phyloP scores from a whole-genome alignment of 108 stramenopile genomes.

The Phaeodactylum tricornutum region DNA sequence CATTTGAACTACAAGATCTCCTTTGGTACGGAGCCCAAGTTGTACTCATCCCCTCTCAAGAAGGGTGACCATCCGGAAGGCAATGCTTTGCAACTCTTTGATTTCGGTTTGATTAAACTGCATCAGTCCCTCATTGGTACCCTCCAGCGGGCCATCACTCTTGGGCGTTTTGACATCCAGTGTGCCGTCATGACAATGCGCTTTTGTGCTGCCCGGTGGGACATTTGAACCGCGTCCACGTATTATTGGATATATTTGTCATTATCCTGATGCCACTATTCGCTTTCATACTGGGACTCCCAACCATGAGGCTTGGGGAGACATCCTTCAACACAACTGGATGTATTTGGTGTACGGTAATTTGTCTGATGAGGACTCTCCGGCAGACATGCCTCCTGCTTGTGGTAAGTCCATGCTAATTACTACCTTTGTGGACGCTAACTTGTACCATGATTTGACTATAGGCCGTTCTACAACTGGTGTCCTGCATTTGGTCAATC shows the following conservation, averaged over 20 bases:
- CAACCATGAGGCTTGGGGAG: neutral
- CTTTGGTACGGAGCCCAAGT: too few relatives aligned
- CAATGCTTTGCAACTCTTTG: conserved; percentile 5
- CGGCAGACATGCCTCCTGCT: conserved; percentile 5
- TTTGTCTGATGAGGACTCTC: conserved; percentile 2
- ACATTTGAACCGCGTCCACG: conserved; percentile 17
- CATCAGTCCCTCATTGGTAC: conserved; percentile 21
- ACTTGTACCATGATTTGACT: conserved; percentile 9
- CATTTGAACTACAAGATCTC: too few relatives aligned
- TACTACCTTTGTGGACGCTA: conserved; percentile 16
- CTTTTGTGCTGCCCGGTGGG: conserved; percentile 15
- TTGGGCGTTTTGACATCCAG: conserved; percentile 17
- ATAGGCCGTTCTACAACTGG: conserved; percentile 2
- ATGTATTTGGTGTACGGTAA: conserved; percentile 4
- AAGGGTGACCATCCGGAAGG: conserved; percentile 21
- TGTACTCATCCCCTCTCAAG: conserved; percentile 9
- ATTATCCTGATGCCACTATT: conserved; percentile 8
- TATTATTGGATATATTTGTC: conserved; percentile 21
- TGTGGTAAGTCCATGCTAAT: conserved; percentile 7
- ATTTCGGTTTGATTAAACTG: neutral
- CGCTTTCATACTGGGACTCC: neutral
- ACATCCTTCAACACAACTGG: neutral
- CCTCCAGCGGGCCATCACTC: conserved; percentile 11
- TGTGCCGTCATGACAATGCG: conserved; percentile 4
- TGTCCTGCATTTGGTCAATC: conserved; percentile 5